phyloP scores from a whole-genome alignment of 768 basidiomycete genomes.

The Tylopilus plumbeoviolaceoides region DNA sequence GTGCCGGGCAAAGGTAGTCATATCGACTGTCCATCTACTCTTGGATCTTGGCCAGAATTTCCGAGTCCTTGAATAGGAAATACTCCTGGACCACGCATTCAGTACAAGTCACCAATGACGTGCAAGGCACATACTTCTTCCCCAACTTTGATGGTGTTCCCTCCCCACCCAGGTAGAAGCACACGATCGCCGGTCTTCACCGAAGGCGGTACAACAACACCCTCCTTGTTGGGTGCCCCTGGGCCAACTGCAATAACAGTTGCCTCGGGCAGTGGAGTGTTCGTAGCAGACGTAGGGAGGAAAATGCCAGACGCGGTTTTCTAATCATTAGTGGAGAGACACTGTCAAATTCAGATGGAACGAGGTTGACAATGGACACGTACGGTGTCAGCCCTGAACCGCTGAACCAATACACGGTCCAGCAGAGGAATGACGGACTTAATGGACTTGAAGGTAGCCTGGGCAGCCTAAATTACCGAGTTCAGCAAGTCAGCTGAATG shows the following conservation, averaged over 20 bases:
- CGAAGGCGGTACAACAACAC: conserved; percentile 62
- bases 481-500: background rate
- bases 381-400: conserved; percentile 95
- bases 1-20: background rate
- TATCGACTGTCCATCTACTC: conserved; percentile 51
- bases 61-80: conserved; percentile 88
- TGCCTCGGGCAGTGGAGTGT: conserved; percentile 88
- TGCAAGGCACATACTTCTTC: conserved; percentile 69
- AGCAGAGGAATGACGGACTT: conserved; percentile 85
- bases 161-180: conserved; percentile 94
- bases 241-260: conserved; percentile 96
- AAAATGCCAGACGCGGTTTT: conserved; percentile 98
- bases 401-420: conserved; percentile 95
- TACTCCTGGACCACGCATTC: conserved; percentile 63
- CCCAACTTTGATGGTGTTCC: conserved; percentile 91
- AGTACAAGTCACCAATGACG: background rate
- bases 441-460: conserved; percentile 95
- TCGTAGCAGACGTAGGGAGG: conserved; percentile 87
- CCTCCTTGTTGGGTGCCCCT: conserved; percentile 88
- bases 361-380: conserved; percentile 25
- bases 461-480: conserved; percentile 54
- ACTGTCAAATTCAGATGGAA: background rate
- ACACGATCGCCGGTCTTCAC: conserved; percentile 92
- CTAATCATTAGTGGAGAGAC: conserved; percentile 35
- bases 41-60: conserved; percentile 94